These are phyloP conservation scores for Strobilomyces confusus DNA, from an alignment of 768 basidiomycete genomes.

Conservation along the genomic window DNA sequence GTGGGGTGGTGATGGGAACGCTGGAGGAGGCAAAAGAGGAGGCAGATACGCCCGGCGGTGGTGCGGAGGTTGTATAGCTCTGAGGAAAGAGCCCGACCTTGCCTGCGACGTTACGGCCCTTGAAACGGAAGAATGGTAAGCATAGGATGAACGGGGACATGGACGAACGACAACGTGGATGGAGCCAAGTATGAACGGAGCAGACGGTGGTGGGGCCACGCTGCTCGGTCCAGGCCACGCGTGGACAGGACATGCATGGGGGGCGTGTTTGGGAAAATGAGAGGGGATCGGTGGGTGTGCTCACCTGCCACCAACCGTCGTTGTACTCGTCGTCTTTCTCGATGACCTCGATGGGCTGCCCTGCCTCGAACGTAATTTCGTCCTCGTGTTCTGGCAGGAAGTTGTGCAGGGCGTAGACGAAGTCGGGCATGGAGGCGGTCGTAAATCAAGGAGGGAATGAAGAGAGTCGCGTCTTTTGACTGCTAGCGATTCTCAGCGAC, in stretches of 20 bases:
- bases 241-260: not conserved
- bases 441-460: not conserved
- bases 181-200: constrained; percentile 1
- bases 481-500: constrained; percentile 3
- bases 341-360: constrained; percentile 83
- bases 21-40: constrained; percentile 27
- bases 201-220: not conserved
- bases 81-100: constrained; percentile 89
- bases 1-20: constrained; percentile 15
- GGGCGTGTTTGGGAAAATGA: constrained; percentile 10
- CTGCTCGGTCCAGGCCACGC: constrained; percentile 11
- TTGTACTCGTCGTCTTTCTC: constrained; percentile 91
- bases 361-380: constrained; percentile 80
- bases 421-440: constrained; percentile 57
- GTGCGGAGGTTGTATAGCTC: constrained; percentile 71
- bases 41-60: constrained; percentile 35
- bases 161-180: constrained; percentile 18
- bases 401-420: constrained; percentile 85
- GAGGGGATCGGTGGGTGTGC: constrained; percentile 1
- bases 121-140: constrained; percentile 19
- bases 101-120: constrained; percentile 83
- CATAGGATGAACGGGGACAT: constrained; percentile 25
- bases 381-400: constrained; percentile 93
- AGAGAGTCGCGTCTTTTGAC: constrained; percentile 5
- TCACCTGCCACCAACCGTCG: constrained; percentile 95